phyloP scores from a whole-genome alignment of 2,329 filamentous ascomycete species.

The Fusarium mangiferae region DNA sequence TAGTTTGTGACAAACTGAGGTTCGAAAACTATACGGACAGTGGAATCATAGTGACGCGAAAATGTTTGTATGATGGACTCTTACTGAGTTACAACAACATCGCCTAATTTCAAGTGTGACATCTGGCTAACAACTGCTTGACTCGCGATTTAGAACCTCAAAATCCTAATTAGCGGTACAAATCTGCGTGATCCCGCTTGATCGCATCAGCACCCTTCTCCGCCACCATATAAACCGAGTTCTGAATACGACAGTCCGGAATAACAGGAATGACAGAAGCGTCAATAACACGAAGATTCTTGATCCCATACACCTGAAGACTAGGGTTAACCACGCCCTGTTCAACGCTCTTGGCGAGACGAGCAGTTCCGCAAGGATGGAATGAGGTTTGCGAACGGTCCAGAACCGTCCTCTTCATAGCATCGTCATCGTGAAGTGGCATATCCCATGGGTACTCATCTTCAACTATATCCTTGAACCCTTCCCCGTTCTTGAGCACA shows the following conservation, averaged over 20 bases:
- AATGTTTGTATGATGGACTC: too few species aligned
- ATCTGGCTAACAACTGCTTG: not conserved
- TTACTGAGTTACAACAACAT: rapidly evolving
- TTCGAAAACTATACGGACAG: too few species aligned
- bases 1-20: too few species aligned
- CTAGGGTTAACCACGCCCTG: constrained; percentile 60
- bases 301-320: constrained; percentile 64
- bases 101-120: rapidly evolving
- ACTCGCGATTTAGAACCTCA: too few species aligned
- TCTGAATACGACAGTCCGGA: constrained; percentile 67
- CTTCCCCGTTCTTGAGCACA: constrained; percentile 64
- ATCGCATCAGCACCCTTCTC: constrained; percentile 56
- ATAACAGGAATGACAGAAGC: constrained; percentile 67
- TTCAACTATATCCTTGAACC: constrained; percentile 64
- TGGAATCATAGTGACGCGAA: too few species aligned
- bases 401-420: constrained; percentile 65
- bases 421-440: constrained; percentile 64
- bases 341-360: constrained; percentile 60
- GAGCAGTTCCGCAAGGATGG: constrained; percentile 66
- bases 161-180: not conserved
- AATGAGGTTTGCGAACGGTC: constrained; percentile 69
- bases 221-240: constrained; percentile 68
- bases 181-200: not conserved
- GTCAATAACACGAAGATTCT: constrained; percentile 64
- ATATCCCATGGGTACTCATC: constrained; percentile 70